A percentile compares a stretch with the other conserved stretches of the same genome.
These are phyloP conservation scores for Pythium sp. DNA, from an alignment of 352 stramenopile species.

Conservation along the genomic window DNA sequence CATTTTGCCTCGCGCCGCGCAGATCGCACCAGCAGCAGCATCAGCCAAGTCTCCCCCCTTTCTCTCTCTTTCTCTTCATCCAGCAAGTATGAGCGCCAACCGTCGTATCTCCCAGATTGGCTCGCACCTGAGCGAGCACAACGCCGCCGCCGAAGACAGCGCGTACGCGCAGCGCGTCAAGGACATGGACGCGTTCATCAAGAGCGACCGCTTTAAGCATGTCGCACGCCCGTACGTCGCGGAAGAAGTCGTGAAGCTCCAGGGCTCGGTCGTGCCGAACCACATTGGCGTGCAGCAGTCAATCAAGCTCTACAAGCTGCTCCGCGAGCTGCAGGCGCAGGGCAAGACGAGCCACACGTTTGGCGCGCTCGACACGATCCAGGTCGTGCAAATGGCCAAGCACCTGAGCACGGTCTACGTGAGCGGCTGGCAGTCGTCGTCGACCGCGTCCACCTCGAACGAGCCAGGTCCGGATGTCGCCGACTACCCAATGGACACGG, in stretches of 20 bases:
- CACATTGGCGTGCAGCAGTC: constrained; percentile 56
- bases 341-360: constrained; percentile 88
- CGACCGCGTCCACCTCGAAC: constrained; percentile 93
- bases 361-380: constrained; percentile 91
- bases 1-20: constrained; percentile 37
- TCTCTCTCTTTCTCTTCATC: not conserved
- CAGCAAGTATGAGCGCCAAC: constrained; percentile 50
- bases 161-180: constrained; percentile 64
- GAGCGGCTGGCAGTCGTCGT: constrained; percentile 97
- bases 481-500: constrained; percentile 98
- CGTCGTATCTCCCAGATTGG: constrained; percentile 76
- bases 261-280: constrained; percentile 60
- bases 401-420: constrained; percentile 96
- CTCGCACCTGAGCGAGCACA: constrained; percentile 61
- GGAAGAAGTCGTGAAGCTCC: constrained; percentile 86
- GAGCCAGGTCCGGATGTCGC: constrained; percentile 96
- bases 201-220: constrained; percentile 73
- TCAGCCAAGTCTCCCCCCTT: not conserved
- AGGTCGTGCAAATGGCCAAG: constrained; percentile 94
- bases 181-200: constrained; percentile 70
- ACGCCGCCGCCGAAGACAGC: constrained; percentile 57
- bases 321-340: constrained; percentile 73
- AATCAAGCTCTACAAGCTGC: constrained; percentile 85
- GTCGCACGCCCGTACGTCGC: constrained; percentile 76
- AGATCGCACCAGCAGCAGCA: constrained; percentile 14